Evolutionary conservation across 1,284 basidiomycete genomes (phyloP), one percentile per base, ranked within the genome.

Genomic region (Neonothopanus nambi): DNA sequence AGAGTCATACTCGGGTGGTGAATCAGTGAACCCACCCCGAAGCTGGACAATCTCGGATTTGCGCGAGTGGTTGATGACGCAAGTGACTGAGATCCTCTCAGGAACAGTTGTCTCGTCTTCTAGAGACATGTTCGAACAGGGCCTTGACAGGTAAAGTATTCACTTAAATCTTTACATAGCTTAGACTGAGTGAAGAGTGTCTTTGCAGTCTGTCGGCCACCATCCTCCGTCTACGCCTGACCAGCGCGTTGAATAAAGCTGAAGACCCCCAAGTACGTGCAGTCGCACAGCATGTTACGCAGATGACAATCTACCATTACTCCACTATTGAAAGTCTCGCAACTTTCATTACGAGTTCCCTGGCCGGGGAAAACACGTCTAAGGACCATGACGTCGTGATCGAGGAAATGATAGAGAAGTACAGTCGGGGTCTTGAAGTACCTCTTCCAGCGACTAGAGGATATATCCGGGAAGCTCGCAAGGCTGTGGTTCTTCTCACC

Each of bases 51-150:
- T 17, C 11, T 17, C 24, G 13, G 39, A 20, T 41, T n/a, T 50
- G 5, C 23, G 38, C 13, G 38, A 26, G 13, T 50, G 38, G 38
- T 13, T 50, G 20, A 4, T 18, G 24, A 30, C 12, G 5, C 24
- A 52, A 2, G 59, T 67, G 3, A 62, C 72, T 13, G 35, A 57
- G 20, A 62, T 57, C 6, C 67, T 70, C 13, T 69, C 12, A 35
- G 52, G 2, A 28, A 75, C 44, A 56, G 60, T 13, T 69, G 26
- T 20, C 33, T 23, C 37, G 30, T 12, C 23, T 33, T 33, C 30
- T 13, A 23, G 62, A 12, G 74, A 78, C 52, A 57, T 78, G 6
- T 78, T 78, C 59, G 64, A 68, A 20, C 60, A 65, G 21, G 75
- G 75, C 4, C 72, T 71, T 52, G 75, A 78, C 55, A 76, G 74